Conservation (phyloP, 176 grass and related monocot species). For the Oryza punctata region DNA sequence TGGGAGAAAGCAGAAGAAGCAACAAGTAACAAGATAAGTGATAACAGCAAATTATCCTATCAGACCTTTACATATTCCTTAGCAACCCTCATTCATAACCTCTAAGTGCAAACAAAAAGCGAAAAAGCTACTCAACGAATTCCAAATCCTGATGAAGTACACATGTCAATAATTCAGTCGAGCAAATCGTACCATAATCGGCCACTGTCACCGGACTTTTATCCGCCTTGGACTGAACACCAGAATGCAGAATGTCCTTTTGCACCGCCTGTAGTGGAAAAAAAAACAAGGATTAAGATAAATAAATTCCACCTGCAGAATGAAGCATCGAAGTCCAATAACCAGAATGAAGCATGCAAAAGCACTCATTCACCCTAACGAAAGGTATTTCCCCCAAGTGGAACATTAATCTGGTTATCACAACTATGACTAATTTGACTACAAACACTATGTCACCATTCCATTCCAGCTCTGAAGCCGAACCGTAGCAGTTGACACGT, state of each 20-base stretch:
- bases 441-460: not conserved
- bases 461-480: not conserved
- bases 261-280: slow-evolving; percentile 64
- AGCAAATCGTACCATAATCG: slow-evolving; percentile 63
- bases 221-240: slow-evolving; percentile 83
- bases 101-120: not conserved
- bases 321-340: not conserved
- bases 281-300: slow-evolving; percentile 20
- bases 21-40: not conserved
- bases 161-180: not conserved
- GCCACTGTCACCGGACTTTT: slow-evolving; percentile 92
- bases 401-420: not conserved
- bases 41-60: not conserved
- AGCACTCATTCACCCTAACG: no score
- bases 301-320: slow-evolving; percentile 18
- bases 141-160: slow-evolving; percentile 6
- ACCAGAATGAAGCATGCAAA: not conserved
- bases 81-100: not conserved
- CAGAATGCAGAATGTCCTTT: slow-evolving; percentile 73
- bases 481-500: not conserved
- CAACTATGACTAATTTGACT: not conserved
- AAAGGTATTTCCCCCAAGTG: no score
- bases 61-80: not conserved
- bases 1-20: not conserved
- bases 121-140: not conserved